These are phyloP conservation scores for Diaporthe ilicicola DNA, from an alignment of 2,329 filamentous ascomycete species.

Conservation along the genomic window DNA sequence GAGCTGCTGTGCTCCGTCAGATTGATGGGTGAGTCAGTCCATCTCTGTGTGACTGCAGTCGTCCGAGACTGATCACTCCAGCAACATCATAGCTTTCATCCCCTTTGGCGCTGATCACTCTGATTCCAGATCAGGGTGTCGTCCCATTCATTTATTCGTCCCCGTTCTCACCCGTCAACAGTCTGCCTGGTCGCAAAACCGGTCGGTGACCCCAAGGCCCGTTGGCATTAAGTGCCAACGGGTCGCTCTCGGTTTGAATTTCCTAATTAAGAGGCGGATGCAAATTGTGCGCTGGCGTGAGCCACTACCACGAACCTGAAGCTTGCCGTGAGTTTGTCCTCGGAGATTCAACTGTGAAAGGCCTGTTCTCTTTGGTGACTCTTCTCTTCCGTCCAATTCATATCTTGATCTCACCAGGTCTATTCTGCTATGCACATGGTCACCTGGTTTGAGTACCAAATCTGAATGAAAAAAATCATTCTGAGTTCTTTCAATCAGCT, in stretches of 20 bases:
- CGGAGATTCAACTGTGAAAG: too few relatives aligned
- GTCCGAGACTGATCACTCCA: background rate
- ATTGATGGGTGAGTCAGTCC: background rate
- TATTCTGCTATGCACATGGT: too few relatives aligned
- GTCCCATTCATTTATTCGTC: background rate
- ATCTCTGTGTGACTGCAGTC: constrained; percentile 3
- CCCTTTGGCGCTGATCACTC: background rate
- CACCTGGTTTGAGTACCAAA: too few relatives aligned
- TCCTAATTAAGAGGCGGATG: background rate
- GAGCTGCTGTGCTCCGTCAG: background rate
- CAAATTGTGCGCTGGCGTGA: background rate
- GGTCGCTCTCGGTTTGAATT: background rate
- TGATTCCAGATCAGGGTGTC: background rate
- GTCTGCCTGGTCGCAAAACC: background rate
- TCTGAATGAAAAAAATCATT: too few relatives aligned
- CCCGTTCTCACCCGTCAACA: background rate
- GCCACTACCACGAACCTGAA: background rate
- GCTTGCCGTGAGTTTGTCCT: too few relatives aligned
- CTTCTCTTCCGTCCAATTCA: too few relatives aligned
- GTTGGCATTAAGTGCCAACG: too few relatives aligned
- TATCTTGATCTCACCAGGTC: too few relatives aligned
- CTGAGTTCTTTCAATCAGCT: too few relatives aligned
- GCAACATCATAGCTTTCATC: background rate
- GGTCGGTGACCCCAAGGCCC: too few relatives aligned
- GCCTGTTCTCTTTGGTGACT: too few relatives aligned